Evolutionary conservation across 306 rosid genomes (phyloP).

Genomic region (Alnus glutinosa): DNA sequence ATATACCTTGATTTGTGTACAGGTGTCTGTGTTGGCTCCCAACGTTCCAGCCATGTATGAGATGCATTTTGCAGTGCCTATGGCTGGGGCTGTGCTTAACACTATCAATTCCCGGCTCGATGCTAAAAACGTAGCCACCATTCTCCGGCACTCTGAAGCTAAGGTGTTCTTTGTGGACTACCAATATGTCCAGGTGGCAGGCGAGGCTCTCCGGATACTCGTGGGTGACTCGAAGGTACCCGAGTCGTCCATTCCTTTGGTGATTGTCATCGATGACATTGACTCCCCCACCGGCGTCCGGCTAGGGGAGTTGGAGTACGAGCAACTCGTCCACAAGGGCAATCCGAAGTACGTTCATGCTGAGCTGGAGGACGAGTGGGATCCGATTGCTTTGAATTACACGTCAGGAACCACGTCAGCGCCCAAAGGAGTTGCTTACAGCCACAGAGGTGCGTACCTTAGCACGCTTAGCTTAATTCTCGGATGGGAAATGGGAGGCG

Average conservation of each 20-base stretch:
- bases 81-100: constrained; percentile 89
- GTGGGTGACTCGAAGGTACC: not conserved
- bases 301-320: constrained; percentile 74
- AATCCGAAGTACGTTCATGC: constrained; percentile 35
- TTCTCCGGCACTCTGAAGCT: constrained; percentile 75
- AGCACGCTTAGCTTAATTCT: constrained; percentile 69
- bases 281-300: constrained; percentile 67
- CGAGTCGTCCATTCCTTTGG: constrained; percentile 51
- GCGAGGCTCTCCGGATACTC: constrained; percentile 56
- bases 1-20: not conserved
- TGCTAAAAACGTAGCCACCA: constrained; percentile 64
- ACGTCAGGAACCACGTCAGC: constrained; percentile 92
- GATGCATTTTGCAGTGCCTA: constrained; percentile 96
- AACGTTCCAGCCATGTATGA: constrained; percentile 92
- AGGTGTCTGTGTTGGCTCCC: constrained; percentile 91
- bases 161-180: constrained; percentile 77
- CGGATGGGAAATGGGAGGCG: constrained; percentile 82
- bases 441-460: constrained; percentile 85
- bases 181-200: constrained; percentile 50
- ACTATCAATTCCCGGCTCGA: constrained; percentile 78
- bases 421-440: constrained; percentile 87
- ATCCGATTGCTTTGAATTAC: constrained; percentile 72
- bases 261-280: constrained; percentile 77
- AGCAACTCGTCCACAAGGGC: constrained; percentile 51
- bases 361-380: constrained; percentile 61